Evolutionary conservation across 148 eudicot genomes (phyloP).

Genomic region (Amaranthus palmeri): DNA sequence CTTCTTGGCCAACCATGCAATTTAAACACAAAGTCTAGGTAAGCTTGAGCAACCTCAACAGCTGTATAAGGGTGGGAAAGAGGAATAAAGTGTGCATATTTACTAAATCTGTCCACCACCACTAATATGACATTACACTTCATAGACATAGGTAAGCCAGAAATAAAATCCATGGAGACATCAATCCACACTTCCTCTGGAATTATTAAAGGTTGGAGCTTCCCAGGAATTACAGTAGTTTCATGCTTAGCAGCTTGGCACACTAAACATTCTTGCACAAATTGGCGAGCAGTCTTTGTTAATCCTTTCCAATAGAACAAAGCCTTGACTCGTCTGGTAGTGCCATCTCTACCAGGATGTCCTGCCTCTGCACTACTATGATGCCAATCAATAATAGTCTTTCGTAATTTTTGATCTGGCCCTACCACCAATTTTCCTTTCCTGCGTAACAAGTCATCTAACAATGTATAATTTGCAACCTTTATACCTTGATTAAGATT

Average conservation of each 20-base stretch:
- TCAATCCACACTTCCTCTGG: not conserved
- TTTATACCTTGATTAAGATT: no score
- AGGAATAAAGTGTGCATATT: not conserved
- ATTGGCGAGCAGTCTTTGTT: not conserved
- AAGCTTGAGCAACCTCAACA: not conserved
- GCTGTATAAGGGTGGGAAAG: not conserved
- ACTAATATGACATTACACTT: not conserved
- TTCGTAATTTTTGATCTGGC: not conserved
- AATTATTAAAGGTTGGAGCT: not conserved
- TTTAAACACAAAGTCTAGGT: not conserved
- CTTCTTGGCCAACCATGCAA: not conserved
- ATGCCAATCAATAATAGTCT: not conserved
- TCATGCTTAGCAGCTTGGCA: not conserved
- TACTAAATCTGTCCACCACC: constrained; percentile 4
- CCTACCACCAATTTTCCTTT: not conserved
- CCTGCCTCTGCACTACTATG: not conserved
- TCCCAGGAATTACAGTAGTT: not conserved
- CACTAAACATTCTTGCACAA: not conserved
- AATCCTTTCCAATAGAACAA: not conserved
- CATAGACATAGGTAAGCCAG: not conserved
- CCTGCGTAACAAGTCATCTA: not conserved
- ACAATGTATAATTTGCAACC: not conserved
- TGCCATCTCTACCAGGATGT: not conserved
- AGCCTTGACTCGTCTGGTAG: not conserved
- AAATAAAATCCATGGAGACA: constrained; percentile 10